A percentile compares a stretch with the other conserved stretches of the same genome.
These are phyloP conservation scores for Phylloporus sp. DNA, from an alignment of 1,284 basidiomycete genomes.

Conservation along the genomic window DNA sequence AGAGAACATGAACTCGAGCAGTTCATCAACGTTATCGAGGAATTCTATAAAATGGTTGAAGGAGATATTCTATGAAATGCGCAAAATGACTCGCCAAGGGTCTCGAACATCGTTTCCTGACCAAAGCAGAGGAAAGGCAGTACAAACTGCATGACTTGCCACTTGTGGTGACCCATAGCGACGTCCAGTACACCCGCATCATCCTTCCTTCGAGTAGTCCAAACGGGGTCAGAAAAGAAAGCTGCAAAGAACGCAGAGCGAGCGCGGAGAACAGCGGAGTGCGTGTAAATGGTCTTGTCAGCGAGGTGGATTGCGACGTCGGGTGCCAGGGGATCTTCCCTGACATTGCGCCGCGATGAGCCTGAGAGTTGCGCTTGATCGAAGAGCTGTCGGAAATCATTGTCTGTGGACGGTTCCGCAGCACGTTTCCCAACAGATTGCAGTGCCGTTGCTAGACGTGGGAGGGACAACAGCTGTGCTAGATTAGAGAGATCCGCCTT, in stretches of 20 bases:
- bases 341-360: constrained; percentile 14
- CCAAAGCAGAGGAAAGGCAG: constrained; percentile 84
- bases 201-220: constrained; percentile 73
- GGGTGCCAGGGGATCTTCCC: constrained; percentile 42
- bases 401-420: constrained; percentile 49
- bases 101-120: constrained; percentile 77
- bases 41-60: constrained; percentile 51
- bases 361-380: constrained; percentile 32
- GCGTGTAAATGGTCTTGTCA: constrained; percentile 70
- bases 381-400: constrained; percentile 56
- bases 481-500: constrained; percentile 66
- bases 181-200: constrained; percentile 61
- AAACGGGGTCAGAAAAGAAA: constrained; percentile 87
- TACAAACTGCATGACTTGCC: constrained; percentile 80
- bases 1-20: constrained; percentile 88
- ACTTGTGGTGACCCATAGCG: constrained; percentile 76
- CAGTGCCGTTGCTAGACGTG: constrained; percentile 56
- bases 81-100: constrained; percentile 55
- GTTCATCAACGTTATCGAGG: constrained; percentile 69
- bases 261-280: constrained; percentile 80
- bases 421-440: constrained; percentile 54
- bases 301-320: constrained; percentile 81
- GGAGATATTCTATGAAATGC: constrained; percentile 3
- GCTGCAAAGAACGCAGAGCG: constrained; percentile 86
- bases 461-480: constrained; percentile 59